Evolutionary conservation across 768 basidiomycete species (phyloP), one percentile per base, ranked within the genome.

Genomic region (Cystofilobasidium ferigula): DNA sequence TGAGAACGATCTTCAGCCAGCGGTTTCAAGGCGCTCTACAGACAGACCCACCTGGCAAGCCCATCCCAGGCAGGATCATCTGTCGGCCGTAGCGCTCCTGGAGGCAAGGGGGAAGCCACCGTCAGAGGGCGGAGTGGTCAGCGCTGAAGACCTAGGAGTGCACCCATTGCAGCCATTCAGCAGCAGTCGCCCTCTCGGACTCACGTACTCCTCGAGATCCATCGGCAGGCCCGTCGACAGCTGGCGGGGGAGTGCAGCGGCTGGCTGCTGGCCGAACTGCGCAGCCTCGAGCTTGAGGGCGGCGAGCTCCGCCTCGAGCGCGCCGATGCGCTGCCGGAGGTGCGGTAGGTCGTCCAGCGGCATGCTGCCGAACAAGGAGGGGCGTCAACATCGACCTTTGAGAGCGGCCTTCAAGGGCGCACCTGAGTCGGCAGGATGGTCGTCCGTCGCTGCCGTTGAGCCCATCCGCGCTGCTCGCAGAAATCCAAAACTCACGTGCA

Each of bases 31-130:
- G 45, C 10, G 16, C 26, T 12, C 5, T 4, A 30, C 6, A 14
- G 1, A 26, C 0, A 22, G 13, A 66, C 77, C 56, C 64, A 87
- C 93, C 93, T 77, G 83, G 80, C 2, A 97, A 80, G 12, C 93
- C 93, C 73, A 95, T 86, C 22, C 85, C 86, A 64, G 89, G 84
- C 62, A 95, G 77, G 64, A 97, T 90, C 92, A 99, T 94, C 74
- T 99, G 94, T 62, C 95, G 81, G 51, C 94, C 92, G 84, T 97
- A 98, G 64, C 93, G 82, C n/a, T 38, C 34, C 67, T 68, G 56
- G 4, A 9, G 24, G 10, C 18, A 1, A 14, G 22, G 28, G 38
- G 38, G 38, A 40, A 40, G 38, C 9, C 8, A 16, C 16, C 38
- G 54, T 8, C n/a, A 57, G n/a, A 57, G 18, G 54, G 35, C 5